Evolutionary conservation across 495 filamentous ascomycete genomes (phyloP).

Genomic region (Trichoderma orchidacearum): DNA sequence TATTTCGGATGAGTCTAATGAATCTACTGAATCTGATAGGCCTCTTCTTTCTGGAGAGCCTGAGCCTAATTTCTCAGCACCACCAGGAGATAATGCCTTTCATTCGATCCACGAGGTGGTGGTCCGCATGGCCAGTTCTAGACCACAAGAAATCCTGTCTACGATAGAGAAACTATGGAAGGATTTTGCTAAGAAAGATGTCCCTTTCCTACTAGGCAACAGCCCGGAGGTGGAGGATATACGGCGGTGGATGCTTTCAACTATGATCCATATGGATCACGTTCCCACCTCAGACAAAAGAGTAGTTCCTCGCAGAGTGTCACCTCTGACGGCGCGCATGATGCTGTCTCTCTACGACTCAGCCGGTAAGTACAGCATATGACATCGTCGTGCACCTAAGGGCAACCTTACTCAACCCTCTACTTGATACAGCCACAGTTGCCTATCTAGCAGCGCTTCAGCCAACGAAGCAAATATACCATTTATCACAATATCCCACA

Average conservation of each 20-base stretch:
- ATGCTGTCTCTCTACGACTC: constrained; percentile 30
- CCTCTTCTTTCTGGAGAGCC: too few species aligned
- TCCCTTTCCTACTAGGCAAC: not conserved
- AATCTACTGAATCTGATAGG: not conserved
- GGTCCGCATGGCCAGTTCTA: not conserved
- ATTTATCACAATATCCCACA: constrained; percentile 17
- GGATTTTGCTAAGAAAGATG: constrained; percentile 12
- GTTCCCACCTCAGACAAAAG: not conserved
- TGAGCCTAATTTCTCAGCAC: too few species aligned
- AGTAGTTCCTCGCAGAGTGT: not conserved
- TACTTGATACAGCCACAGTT: constrained; percentile 19
- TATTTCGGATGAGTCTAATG: not conserved
- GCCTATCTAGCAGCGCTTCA: constrained; percentile 26
- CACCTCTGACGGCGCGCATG: constrained; percentile 6
- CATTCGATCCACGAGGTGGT: not conserved
- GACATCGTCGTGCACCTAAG: not conserved
- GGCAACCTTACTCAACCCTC: not conserved
- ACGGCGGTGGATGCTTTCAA: constrained; percentile 27
- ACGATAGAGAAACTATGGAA: not conserved
- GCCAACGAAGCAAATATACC: constrained; percentile 13
- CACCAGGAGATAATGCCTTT: not conserved
- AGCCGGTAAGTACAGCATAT: constrained; percentile 14
- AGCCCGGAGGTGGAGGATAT: not conserved
- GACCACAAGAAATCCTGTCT: not conserved
- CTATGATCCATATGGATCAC: constrained; percentile 11